phyloP scores from a whole-genome alignment of 2,329 filamentous ascomycete species.

The Cyclaneusma minus region DNA sequence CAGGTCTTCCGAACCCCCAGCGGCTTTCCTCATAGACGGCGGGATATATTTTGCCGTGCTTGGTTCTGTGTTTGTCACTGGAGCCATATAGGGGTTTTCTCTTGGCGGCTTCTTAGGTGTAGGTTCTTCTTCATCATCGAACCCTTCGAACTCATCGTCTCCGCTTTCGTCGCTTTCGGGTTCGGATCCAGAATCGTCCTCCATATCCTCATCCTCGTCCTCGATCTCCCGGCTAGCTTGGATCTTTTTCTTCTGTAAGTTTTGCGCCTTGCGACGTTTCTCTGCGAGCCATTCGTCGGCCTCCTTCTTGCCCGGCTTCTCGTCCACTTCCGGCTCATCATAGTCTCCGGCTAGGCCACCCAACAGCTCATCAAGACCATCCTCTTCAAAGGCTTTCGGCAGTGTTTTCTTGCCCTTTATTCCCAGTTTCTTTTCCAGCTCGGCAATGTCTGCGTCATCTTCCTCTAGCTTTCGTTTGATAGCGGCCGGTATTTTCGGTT shows the following conservation, averaged over 20 bases:
- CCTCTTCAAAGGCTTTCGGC: slow-evolving; percentile 60
- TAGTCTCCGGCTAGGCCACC: slow-evolving; percentile 37
- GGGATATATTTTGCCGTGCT: slow-evolving; percentile 71
- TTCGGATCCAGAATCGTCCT: slow-evolving; percentile 14
- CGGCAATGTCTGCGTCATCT: slow-evolving; percentile 80
- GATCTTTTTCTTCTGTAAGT: slow-evolving; percentile 7
- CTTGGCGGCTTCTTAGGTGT: slow-evolving; percentile 30
- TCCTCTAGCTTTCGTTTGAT: slow-evolving; percentile 53
- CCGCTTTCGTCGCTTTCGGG: slow-evolving; percentile 10
- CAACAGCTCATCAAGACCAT: slow-evolving; percentile 68
- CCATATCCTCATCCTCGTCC: slow-evolving; percentile 10
- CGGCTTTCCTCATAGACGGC: slow-evolving; percentile 58
- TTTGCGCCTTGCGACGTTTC: slow-evolving; percentile 33
- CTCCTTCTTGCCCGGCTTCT: slow-evolving; percentile 42
- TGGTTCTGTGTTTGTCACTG: slow-evolving; percentile 29
- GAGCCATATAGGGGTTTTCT: slow-evolving; percentile 85
- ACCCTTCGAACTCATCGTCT: slow-evolving; percentile 7
- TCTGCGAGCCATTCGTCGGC: slow-evolving; percentile 44
- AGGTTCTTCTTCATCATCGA: slow-evolving; percentile 14
- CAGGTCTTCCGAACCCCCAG: slow-evolving; percentile 50
- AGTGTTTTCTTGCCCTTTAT: slow-evolving; percentile 60
- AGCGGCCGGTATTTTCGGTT: slow-evolving; percentile 9
- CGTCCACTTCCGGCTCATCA: slow-evolving; percentile 24
- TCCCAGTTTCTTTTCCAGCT: slow-evolving; percentile 75
- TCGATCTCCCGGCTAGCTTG: slow-evolving; percentile 8